phyloP scores from a whole-genome alignment of 2,329 filamentous ascomycete species.

The Phyllosticta paracitricarpa region DNA sequence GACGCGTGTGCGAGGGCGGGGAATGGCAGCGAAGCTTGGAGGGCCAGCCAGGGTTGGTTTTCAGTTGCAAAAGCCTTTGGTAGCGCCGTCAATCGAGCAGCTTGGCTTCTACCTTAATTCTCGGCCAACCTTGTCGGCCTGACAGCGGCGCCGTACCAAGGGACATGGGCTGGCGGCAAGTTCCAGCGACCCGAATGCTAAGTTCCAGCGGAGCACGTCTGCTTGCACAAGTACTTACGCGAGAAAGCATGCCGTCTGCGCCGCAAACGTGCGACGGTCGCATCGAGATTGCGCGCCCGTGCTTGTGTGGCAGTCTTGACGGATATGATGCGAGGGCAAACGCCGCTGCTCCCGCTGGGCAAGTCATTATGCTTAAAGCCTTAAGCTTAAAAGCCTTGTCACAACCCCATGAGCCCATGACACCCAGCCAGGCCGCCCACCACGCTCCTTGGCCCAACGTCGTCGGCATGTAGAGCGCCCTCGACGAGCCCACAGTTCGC shows the following conservation, averaged over 20 bases:
- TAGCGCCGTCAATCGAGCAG: background rate
- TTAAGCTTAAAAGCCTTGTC: background rate
- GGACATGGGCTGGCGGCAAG: constrained; percentile 1
- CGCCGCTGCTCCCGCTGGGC: background rate
- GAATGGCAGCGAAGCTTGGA: constrained; percentile 1
- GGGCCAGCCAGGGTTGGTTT: background rate
- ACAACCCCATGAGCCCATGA: background rate
- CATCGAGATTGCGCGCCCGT: background rate
- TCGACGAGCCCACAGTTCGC: too few species aligned
- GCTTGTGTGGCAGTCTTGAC: background rate
- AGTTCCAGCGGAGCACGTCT: too few species aligned
- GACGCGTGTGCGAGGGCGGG: background rate
- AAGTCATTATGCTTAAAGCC: background rate
- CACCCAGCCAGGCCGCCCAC: background rate
- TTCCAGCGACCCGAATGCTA: background rate
- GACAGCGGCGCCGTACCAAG: constrained; percentile 1
- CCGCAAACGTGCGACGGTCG: background rate
- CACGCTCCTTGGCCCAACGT: background rate
- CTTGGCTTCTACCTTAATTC: constrained; percentile 10
- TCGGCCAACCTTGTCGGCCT: constrained; percentile 7
- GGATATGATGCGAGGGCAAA: background rate
- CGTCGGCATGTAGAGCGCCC: too few species aligned
- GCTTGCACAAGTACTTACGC: too few species aligned
- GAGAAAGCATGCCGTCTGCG: background rate
- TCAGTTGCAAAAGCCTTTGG: background rate